Percentiles rank a stretch among this genome's conserved stretches.
Evolutionary conservation across 106 monocot species (phyloP).

Genomic region (Acorus calamus): DNA sequence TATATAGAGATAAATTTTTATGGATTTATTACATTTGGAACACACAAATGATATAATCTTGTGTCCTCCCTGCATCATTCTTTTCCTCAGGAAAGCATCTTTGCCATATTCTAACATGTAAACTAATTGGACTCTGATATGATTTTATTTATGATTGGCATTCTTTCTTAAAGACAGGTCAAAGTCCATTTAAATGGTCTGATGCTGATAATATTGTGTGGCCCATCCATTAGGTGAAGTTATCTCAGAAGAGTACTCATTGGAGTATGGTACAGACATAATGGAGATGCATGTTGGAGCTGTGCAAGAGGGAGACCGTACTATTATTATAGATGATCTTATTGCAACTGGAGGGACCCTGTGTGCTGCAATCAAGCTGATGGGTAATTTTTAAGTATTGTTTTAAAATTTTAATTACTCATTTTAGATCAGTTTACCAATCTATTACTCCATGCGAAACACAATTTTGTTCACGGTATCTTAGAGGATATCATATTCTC

Average conservation of each 20-base stretch:
- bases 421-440: background rate
- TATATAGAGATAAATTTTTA: no score
- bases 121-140: no score
- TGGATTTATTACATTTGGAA: no score
- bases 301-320: constrained; percentile 39
- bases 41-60: no score
- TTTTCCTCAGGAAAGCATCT: no score
- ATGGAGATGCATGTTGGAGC: constrained; percentile 82
- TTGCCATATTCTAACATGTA: no score
- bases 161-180: background rate
- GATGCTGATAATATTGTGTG: background rate
- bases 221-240: constrained; percentile 37
- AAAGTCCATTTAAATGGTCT: background rate
- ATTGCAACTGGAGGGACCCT: constrained; percentile 69
- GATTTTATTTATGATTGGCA: background rate
- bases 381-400: constrained; percentile 24
- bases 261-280: constrained; percentile 64
- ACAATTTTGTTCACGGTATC: background rate
- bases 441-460: background rate
- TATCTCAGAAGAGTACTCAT: constrained; percentile 62
- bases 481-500: background rate
- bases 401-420: background rate
- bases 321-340: constrained; percentile 60
- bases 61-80: no score
- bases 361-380: constrained; percentile 50